Evolutionary conservation across 1,284 basidiomycete genomes (phyloP).

Genomic region (Porphyrellus sp.): DNA sequence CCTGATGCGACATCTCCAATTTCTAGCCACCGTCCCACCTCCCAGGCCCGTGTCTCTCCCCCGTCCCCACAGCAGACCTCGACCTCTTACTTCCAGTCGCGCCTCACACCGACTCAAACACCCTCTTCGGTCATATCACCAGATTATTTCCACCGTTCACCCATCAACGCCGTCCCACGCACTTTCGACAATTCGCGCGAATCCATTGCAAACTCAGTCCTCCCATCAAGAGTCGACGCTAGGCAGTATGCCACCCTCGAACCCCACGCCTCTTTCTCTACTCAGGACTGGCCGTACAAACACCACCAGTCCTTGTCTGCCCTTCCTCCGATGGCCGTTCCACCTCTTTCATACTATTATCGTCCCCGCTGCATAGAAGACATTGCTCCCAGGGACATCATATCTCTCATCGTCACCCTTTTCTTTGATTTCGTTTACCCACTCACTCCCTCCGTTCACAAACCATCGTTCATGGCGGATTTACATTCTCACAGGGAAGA

Average conservation of each 20-base stretch:
- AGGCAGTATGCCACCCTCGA: constrained; percentile 47
- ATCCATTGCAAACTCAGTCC: constrained; percentile 28
- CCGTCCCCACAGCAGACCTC: constrained; percentile 44
- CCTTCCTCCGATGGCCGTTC: constrained; percentile 52
- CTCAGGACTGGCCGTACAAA: constrained; percentile 70
- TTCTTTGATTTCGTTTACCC: constrained; percentile 90
- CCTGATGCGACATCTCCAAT: constrained; percentile 47
- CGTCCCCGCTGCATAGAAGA: constrained; percentile 69
- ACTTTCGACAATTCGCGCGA: constrained; percentile 36
- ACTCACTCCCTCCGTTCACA: constrained; percentile 78
- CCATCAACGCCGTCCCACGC: constrained; percentile 28
- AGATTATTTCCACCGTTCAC: constrained; percentile 57
- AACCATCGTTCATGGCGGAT: constrained; percentile 84
- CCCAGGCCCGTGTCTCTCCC: constrained; percentile 43
- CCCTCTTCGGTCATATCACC: constrained; percentile 48
- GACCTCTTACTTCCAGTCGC: constrained; percentile 51
- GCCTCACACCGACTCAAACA: constrained; percentile 38
- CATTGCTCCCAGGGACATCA: constrained; percentile 72
- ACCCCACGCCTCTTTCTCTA: constrained; percentile 56
- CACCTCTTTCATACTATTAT: constrained; percentile 69
- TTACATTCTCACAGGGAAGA: constrained; percentile 74
- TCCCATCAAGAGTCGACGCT: constrained; percentile 39
- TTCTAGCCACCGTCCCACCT: constrained; percentile 39
- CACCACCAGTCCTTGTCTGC: constrained; percentile 52
- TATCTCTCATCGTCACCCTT: constrained; percentile 74